Percentiles rank a stretch among this genome's conserved stretches.
These are phyloP conservation scores for Penicillium verhagenii DNA, from an alignment of 495 filamentous ascomycete species.

Conservation along the genomic window DNA sequence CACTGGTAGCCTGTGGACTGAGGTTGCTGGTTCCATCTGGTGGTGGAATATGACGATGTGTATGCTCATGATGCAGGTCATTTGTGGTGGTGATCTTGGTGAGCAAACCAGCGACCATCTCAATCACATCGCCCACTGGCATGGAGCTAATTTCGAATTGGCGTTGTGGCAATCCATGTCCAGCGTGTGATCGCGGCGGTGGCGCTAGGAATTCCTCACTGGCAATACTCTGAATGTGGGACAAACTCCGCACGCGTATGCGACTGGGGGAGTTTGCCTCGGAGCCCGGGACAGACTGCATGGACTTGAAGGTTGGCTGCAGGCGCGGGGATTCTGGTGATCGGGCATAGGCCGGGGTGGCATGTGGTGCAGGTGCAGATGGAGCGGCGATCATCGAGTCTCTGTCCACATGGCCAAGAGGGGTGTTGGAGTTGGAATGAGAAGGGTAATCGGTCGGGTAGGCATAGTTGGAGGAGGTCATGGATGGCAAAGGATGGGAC, in stretches of 20 bases:
- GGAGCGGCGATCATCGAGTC: slow-evolving; percentile 15
- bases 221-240: slow-evolving; percentile 87
- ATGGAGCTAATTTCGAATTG: slow-evolving; percentile 96
- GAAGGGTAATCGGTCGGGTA: slow-evolving; percentile 19
- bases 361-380: background rate
- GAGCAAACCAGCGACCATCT: slow-evolving; percentile 98
- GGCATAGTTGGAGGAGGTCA: slow-evolving; percentile 34
- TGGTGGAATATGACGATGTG: slow-evolving; percentile 68
- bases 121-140: slow-evolving; percentile 97
- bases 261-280: slow-evolving; percentile 65
- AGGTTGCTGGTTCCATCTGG: slow-evolving; percentile 63
- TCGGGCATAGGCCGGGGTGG: slow-evolving; percentile 15
- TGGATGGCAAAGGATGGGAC: slow-evolving; percentile 28
- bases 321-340: slow-evolving; percentile 54
- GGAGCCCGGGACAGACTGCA: slow-evolving; percentile 51
- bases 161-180: slow-evolving; percentile 48
- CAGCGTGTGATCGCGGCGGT: slow-evolving; percentile 44
- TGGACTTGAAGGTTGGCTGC: slow-evolving; percentile 51
- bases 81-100: slow-evolving; percentile 99
- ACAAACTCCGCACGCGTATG: slow-evolving; percentile 80
- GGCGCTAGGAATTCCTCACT: slow-evolving; percentile 65
- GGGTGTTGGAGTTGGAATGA: slow-evolving; percentile 21
- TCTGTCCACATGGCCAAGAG: slow-evolving; percentile 14
- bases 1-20: slow-evolving; percentile 79
- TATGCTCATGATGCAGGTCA: slow-evolving; percentile 83